Evolutionary conservation across 2,329 filamentous ascomycete genomes (phyloP).

Genomic region (Colletotrichum lentis): DNA sequence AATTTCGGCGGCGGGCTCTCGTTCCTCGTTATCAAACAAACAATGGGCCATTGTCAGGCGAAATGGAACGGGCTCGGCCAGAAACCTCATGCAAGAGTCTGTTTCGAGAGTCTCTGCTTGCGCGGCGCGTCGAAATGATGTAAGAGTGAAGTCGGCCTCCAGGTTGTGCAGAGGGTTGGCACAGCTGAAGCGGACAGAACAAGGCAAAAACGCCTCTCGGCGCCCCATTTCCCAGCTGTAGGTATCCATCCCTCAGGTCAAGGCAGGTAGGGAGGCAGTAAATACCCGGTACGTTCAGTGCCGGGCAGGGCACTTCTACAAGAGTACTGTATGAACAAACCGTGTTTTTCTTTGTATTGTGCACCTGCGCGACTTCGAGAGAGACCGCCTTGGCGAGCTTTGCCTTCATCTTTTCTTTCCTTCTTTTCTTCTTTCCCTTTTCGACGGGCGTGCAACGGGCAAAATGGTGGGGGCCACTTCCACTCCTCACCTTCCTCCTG

Average conservation of each 20-base stretch:
- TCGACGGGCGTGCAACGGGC: not conserved
- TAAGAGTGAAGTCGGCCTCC: not conserved
- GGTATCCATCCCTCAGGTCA: no score
- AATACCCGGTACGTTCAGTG: no score
- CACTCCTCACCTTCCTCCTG: not conserved
- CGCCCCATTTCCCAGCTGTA: not conserved
- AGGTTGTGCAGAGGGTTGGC: not conserved
- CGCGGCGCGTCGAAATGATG: conserved; percentile 10
- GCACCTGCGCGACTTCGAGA: no score
- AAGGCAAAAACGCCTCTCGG: conserved; percentile 1
- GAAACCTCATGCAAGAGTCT: not conserved
- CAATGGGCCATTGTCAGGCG: conserved; percentile 3
- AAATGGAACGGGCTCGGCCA: not conserved
- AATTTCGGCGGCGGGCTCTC: conserved; percentile 11
- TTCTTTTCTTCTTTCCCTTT: conserved; percentile 10
- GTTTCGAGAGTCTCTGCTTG: not conserved
- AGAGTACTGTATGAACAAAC: not conserved
- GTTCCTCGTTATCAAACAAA: conserved; percentile 4
- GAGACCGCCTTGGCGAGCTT: no score
- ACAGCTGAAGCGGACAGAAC: conserved; percentile 10
- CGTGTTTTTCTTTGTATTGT: not conserved
- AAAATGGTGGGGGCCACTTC: conserved; percentile 1
- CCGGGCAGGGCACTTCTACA: no score
- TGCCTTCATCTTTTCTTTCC: not conserved
- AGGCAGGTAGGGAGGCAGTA: no score